A percentile compares a stretch with the other conserved stretches of the same genome.
phyloP scores from a whole-genome alignment of 1,284 basidiomycete genomes.

The Quambalaria eucalypti region DNA sequence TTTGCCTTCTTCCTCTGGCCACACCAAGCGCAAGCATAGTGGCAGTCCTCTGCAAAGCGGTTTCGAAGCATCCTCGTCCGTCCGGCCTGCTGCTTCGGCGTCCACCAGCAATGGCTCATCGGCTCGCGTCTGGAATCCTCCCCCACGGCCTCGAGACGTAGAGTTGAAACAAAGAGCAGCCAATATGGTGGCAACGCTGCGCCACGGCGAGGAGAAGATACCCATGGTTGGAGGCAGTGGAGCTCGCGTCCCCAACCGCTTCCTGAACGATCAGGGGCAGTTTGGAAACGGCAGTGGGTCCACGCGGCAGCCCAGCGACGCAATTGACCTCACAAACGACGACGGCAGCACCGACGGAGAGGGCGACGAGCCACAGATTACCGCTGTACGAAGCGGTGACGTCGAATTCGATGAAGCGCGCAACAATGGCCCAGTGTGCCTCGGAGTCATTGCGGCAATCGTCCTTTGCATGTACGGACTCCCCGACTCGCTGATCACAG shows the following conservation, averaged over 20 bases:
- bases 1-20: neutral
- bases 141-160: conserved; percentile 10
- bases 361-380: conserved; percentile 5
- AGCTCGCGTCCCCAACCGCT: conserved; percentile 29
- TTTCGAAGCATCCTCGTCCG: neutral
- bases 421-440: conserved; percentile 31
- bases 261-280: conserved; percentile 20
- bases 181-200: neutral
- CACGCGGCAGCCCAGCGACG: neutral
- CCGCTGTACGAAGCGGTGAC: conserved; percentile 7
- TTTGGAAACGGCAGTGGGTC: conserved; percentile 7
- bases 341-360: conserved; percentile 26
- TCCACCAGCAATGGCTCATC: neutral
- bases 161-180: neutral
- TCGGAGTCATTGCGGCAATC: conserved; percentile 30
- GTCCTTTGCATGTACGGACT: conserved; percentile 37
- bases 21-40: neutral
- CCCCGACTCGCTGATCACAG: conserved; percentile 18
- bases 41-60: neutral
- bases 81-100: neutral
- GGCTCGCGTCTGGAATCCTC: conserved; percentile 6
- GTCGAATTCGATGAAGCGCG: conserved; percentile 19
- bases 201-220: neutral
- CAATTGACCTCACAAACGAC: conserved; percentile 4
- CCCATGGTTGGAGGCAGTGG: conserved; percentile 27